Conservation (phyloP, 768 basidiomycete species). For the Mycena polygramma region DNA sequence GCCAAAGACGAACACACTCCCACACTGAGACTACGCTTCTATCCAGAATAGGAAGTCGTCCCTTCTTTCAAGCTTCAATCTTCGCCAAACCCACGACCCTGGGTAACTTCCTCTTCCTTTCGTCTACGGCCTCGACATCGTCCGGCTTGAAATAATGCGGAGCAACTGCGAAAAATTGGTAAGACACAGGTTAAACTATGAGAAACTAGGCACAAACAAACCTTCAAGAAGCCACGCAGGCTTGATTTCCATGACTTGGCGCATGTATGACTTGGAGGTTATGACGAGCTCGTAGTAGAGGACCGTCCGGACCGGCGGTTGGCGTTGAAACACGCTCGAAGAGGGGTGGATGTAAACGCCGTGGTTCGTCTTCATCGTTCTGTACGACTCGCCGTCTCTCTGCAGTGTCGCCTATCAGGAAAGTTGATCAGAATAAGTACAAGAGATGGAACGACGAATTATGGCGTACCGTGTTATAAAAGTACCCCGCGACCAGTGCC, state of each 20-base stretch:
- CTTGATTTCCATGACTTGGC: constrained; percentile 94
- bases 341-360: constrained; percentile 96
- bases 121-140: no score
- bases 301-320: constrained; percentile 85
- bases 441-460: constrained; percentile 63
- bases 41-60: no score
- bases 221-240: constrained; percentile 98
- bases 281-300: constrained; percentile 96
- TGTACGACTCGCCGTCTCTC: constrained; percentile 82
- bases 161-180: no score
- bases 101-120: no score
- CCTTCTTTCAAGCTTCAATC: no score
- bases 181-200: no score
- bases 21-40: no score
- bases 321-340: constrained; percentile 95
- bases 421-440: constrained; percentile 95
- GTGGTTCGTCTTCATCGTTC: constrained; percentile 97
- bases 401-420: constrained; percentile 95
- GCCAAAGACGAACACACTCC: no score
- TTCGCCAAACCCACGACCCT: no score
- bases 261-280: constrained; percentile 95
- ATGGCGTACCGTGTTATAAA: constrained; percentile 97
- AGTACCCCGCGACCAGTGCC: constrained; percentile 82
- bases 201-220: no score
- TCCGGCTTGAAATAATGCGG: no score